phyloP scores from a whole-genome alignment of 345 rosid species.

The Limnanthes douglasii region DNA sequence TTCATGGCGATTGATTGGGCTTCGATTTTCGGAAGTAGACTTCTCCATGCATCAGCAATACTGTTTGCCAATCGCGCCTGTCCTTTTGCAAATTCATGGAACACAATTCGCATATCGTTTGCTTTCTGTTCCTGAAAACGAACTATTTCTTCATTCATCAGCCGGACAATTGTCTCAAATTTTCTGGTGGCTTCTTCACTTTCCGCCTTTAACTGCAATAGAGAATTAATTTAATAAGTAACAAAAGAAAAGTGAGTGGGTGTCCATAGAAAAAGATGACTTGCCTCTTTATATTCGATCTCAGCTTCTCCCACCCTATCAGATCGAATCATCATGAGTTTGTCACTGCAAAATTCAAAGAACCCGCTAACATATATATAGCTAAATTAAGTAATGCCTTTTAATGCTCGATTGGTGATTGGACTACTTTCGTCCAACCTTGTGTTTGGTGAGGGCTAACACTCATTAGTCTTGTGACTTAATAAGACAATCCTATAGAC shows the following conservation, averaged over 20 bases:
- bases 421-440: too few species aligned
- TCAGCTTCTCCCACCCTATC: slow-evolving; percentile 89
- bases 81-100: slow-evolving; percentile 88
- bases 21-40: slow-evolving; percentile 94
- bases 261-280: slow-evolving; percentile 4
- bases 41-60: slow-evolving; percentile 89
- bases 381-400: too few species aligned
- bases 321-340: slow-evolving; percentile 81
- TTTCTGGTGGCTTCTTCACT: slow-evolving; percentile 66
- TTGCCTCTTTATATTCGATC: slow-evolving; percentile 72
- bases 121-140: slow-evolving; percentile 91
- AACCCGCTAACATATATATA: too few species aligned
- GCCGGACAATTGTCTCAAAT: slow-evolving; percentile 58
- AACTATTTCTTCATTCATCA: slow-evolving; percentile 81
- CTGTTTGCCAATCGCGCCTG: slow-evolving; percentile 78
- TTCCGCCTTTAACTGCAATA: slow-evolving; percentile 61
- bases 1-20: too few species aligned
- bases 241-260: neutral
- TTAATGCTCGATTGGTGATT: too few species aligned
- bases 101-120: slow-evolving; percentile 69
- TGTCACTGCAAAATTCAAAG: slow-evolving; percentile 71
- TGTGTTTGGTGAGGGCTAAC: too few species aligned
- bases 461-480: too few species aligned
- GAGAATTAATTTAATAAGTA: neutral
- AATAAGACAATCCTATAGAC: too few species aligned